A percentile compares a stretch with the other conserved stretches of the same genome.
phyloP scores from a whole-genome alignment of 179 eudicot genomes.

The Spergularia azorica region DNA sequence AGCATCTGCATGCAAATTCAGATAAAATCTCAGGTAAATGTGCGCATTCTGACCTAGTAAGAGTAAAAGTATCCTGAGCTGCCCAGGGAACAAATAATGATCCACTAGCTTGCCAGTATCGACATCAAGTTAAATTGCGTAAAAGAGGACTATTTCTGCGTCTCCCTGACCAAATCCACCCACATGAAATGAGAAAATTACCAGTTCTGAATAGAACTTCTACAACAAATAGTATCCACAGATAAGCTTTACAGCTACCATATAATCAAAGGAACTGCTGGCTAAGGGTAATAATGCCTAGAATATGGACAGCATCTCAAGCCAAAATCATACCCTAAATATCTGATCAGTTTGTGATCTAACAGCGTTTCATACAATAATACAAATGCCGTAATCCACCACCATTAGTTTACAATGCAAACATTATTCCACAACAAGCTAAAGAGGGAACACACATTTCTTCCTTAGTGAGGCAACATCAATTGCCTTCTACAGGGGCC shows the following conservation, averaged over 20 bases:
- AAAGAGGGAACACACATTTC: not conserved
- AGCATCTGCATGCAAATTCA: slow-evolving; percentile 49
- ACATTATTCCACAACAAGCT: not conserved
- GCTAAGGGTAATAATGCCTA: not conserved
- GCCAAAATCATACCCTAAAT: not conserved
- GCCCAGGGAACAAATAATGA: not conserved
- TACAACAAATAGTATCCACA: slow-evolving; percentile 1
- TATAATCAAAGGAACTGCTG: not conserved
- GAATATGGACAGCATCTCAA: not conserved
- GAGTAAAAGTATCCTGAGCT: not conserved
- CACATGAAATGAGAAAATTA: not conserved
- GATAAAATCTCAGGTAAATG: not conserved
- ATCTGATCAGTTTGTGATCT: not conserved
- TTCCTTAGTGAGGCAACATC: not conserved
- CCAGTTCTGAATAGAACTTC: not conserved
- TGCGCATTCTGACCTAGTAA: slow-evolving; percentile 6
- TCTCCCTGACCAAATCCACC: too few species aligned
- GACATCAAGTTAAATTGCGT: not conserved
- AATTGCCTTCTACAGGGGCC: not conserved
- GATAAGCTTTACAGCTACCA: not conserved
- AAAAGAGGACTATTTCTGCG: not conserved
- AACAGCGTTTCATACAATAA: slow-evolving; percentile 4
- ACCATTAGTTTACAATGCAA: too few species aligned
- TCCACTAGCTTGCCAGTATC: not conserved
- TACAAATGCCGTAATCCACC: not conserved